Evolutionary conservation across 1,139 yeast species (phyloP), one percentile per base, ranked within the genome.

Genomic region (Debaryomyces coudertii): DNA sequence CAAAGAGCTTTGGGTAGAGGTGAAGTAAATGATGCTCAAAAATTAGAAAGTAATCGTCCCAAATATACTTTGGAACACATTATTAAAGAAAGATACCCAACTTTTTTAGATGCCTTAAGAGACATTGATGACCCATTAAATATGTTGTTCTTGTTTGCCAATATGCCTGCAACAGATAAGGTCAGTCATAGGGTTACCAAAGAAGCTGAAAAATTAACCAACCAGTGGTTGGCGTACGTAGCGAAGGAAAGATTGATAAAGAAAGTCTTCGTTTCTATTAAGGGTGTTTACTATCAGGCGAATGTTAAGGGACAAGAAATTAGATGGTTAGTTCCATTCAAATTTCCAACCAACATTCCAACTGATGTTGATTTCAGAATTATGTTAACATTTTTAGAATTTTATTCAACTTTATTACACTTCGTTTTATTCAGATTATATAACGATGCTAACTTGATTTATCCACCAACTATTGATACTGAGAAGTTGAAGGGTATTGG

Each of bases 201-300:
- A 51, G 96, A 90, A 58, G 97, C 98, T 22, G 92, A 85, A 58
- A 79, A 79, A 50, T 78, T 93, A 58, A 85, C 96, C 59, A 88
- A 89, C 66, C 97, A 93, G 67, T 93, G 99, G 98, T 79, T 88
- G 67, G 98, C 98, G 1, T 93, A 78, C 63, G 87, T 93, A 53
- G 92, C 98, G 18, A 84, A 85, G 59, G 96, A 92, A 63, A 79
- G 90, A 60, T 73, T 85, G 24, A 73, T 93, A 55, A 83, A 85
- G 57, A 93, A 93, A 66, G 97, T 92, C 7, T 93, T 93, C 70
- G 97, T 93, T 30, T 88, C 97, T 45, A 93, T 93, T 63, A 93
- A 95, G 69, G 99, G 99, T 71, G 95, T 92, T 20, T 93, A 93
- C 69, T 95, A 93, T 65, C 92, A 92, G 66, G 98, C 97, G 33